Percentiles rank a stretch among this genome's conserved stretches.
Conservation (phyloP, 1,139 yeast genomes). For the Entelexis paramagnoliae region DNA sequence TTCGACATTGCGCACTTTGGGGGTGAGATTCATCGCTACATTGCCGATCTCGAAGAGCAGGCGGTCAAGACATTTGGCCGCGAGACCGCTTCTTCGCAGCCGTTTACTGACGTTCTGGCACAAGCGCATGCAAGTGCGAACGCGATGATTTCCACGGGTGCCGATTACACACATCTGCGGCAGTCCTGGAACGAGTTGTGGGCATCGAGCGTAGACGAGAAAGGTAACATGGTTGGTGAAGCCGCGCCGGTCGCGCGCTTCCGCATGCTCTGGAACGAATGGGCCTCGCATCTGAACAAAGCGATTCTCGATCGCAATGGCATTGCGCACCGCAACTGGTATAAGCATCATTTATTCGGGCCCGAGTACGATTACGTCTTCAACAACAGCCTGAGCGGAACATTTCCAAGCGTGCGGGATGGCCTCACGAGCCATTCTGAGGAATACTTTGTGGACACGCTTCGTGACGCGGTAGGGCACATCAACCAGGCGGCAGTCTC, state of each 20-base stretch:
- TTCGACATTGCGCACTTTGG: conserved; percentile 48
- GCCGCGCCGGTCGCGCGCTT: conserved; percentile 65
- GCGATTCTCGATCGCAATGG: conserved; percentile 43
- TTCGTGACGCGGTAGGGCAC: conserved; percentile 38
- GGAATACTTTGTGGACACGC: conserved; percentile 47
- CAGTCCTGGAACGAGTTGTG: conserved; percentile 14
- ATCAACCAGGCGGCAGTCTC: conserved; percentile 19
- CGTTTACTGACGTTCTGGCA: neutral
- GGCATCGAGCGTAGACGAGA: conserved; percentile 1
- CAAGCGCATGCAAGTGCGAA: conserved; percentile 42
- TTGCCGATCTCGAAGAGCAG: conserved; percentile 38
- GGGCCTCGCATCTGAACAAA: conserved; percentile 48
- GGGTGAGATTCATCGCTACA: conserved; percentile 37
- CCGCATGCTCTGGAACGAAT: conserved; percentile 73
- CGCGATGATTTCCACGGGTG: neutral
- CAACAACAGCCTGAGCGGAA: conserved; percentile 39
- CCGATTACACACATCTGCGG: neutral
- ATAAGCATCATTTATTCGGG: conserved; percentile 60
- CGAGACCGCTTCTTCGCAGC: neutral
- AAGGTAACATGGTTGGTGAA: conserved; percentile 22
- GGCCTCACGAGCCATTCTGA: conserved; percentile 43
- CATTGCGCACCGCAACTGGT: conserved; percentile 50
- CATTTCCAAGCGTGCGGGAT: conserved; percentile 70
- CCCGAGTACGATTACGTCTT: conserved; percentile 52
- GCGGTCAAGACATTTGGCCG: conserved; percentile 24